A percentile compares a stretch with the other conserved stretches of the same genome.
phyloP scores from a whole-genome alignment of 768 basidiomycete genomes.

The Boletus subparvulus region DNA sequence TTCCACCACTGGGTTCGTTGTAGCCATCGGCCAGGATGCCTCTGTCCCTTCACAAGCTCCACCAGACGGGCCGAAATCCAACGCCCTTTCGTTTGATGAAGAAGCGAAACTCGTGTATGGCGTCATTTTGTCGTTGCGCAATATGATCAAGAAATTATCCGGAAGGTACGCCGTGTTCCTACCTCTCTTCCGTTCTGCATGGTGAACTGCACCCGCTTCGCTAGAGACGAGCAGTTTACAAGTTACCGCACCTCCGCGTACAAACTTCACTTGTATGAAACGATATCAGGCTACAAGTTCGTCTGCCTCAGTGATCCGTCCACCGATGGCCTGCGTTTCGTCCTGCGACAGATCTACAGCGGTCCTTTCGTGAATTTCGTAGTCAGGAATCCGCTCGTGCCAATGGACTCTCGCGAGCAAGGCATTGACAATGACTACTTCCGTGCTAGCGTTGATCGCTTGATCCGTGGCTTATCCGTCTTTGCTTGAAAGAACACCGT shows the following conservation, averaged over 20 bases:
- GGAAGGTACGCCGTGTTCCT: constrained; percentile 48
- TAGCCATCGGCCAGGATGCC: constrained; percentile 55
- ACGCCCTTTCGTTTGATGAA: constrained; percentile 87
- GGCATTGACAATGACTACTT: constrained; percentile 96
- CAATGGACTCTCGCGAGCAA: constrained; percentile 76
- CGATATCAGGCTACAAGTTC: constrained; percentile 91
- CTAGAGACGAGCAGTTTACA: constrained; percentile 87
- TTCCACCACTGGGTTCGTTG: constrained; percentile 63
- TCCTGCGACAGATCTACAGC: constrained; percentile 87
- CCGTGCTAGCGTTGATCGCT: constrained; percentile 72
- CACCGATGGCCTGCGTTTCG: constrained; percentile 77
- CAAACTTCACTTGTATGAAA: constrained; percentile 92
- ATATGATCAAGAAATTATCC: constrained; percentile 94
- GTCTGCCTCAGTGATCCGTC: constrained; percentile 88
- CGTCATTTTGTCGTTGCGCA: constrained; percentile 84
- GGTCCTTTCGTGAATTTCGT: constrained; percentile 94
- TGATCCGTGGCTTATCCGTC: constrained; percentile 59
- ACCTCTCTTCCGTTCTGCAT: background rate
- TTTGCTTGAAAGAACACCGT: constrained; percentile 32
- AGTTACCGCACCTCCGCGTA: constrained; percentile 90
- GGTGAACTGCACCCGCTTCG: background rate
- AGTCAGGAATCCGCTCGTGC: constrained; percentile 85
- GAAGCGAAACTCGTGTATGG: constrained; percentile 98
- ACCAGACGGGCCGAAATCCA: constrained; percentile 33
- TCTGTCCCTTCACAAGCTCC: constrained; percentile 22